Evolutionary conservation across 345 rosid genomes (phyloP).

Genomic region (Carallia pectinifolia): DNA sequence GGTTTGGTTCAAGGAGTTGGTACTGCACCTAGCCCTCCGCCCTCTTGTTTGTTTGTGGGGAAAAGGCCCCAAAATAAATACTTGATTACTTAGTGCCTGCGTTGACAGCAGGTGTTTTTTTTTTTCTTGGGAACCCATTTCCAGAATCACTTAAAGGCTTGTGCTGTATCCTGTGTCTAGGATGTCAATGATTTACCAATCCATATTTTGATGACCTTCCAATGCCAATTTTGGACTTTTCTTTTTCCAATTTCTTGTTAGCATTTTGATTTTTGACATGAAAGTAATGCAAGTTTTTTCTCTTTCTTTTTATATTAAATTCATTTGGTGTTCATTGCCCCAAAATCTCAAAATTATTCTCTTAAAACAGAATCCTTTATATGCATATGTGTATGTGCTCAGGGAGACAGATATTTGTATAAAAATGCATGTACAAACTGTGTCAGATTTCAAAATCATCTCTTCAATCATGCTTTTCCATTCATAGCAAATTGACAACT

Average conservation of each 20-base stretch:
- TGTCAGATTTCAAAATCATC: not conserved
- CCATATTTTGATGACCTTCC: not conserved
- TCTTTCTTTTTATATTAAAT: no score
- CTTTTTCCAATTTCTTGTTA: not conserved
- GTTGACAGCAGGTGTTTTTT: not conserved
- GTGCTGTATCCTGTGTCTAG: not conserved
- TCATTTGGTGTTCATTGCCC: no score
- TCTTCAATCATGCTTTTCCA: not conserved
- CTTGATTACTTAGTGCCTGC: not conserved
- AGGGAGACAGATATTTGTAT: not conserved
- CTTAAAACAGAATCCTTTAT: not conserved
- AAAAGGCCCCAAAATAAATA: no score
- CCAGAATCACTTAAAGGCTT: not conserved
- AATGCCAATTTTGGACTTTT: not conserved
- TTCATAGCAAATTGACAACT: conserved; percentile 10
- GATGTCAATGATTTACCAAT: not conserved
- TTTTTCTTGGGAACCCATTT: not conserved
- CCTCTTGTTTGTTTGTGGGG: no score
- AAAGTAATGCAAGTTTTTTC: no score
- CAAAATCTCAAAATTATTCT: no score
- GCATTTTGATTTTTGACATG: no score
- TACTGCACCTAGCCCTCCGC: no score
- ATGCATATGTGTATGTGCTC: not conserved
- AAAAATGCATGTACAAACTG: not conserved
- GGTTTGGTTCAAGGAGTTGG: not conserved